Percentiles rank a stretch among this genome's conserved stretches.
These are phyloP conservation scores for Batkoa obscura DNA, from an alignment of 371 early-diverging fungal genomes.

Conservation along the genomic window DNA sequence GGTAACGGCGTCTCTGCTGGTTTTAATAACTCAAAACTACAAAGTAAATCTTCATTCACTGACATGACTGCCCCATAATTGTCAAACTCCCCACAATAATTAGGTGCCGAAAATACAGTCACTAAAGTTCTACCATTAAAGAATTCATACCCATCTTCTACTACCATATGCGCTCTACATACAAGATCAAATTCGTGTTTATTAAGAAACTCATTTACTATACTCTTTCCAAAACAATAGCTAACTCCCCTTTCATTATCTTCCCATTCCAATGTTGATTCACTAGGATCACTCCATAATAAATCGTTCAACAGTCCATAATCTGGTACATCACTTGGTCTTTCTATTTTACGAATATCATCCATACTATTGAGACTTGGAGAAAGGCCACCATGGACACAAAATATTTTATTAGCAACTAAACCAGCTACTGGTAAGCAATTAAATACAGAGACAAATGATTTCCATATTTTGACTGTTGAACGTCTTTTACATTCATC, in stretches of 20 bases:
- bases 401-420: conserved; percentile 84
- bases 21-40: conserved; percentile 49
- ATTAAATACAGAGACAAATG: conserved; percentile 84
- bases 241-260: conserved; percentile 81
- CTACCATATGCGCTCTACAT: conserved; percentile 92
- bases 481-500: conserved; percentile 92
- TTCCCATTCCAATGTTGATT: conserved; percentile 50
- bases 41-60: conserved; percentile 85
- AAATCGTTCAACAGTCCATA: conserved; percentile 82
- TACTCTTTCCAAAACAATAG: conserved; percentile 76
- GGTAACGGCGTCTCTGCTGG: conserved; percentile 29
- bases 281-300: conserved; percentile 93
- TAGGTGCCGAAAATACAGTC: conserved; percentile 88
- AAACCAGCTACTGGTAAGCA: conserved; percentile 86
- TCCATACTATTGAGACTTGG: conserved; percentile 74
- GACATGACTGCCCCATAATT: conserved; percentile 97
- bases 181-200: conserved; percentile 83
- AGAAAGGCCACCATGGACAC: conserved; percentile 94
- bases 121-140: conserved; percentile 83
- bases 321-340: conserved; percentile 94
- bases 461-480: conserved; percentile 84
- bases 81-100: conserved; percentile 91
- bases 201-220: conserved; percentile 73
- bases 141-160: conserved; percentile 92
- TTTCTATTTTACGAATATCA: conserved; percentile 69